Base-by-base conservation (phyloP, 2,329 filamentous ascomycete species). In the Tympanopsis confertula region DNA sequence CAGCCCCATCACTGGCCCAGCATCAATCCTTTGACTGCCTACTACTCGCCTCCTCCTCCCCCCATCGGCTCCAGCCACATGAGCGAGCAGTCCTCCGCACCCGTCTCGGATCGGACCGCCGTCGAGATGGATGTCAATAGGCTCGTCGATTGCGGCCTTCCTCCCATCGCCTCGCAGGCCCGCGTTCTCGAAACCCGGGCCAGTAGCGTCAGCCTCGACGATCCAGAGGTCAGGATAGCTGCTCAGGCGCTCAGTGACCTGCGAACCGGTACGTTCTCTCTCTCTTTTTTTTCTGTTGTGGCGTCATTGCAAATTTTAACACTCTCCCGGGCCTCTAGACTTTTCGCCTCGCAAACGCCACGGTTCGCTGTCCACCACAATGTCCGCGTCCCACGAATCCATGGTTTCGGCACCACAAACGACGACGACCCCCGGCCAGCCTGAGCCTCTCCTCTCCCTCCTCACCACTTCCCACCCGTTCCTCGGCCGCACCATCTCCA, bases 391-490 rank as follows among this genome's bases (percentile, higher is more conserved):
- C 7, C 7, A 7, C 22, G 22, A 7, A 26, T 7, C 22, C 7
- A n/a, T 54, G 5, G 56, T 63, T 38, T 60, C 59, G 42, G 52
- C 51, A 45, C 54, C 57, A 38, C 49, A 55, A 44, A 39, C 53
- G 43, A 52, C 41, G 48, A 56, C 58, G 32, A 52, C 61, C 19
- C 61, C 66, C 2, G 59, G 66, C 13, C 71, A 81, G 29, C 69
- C 77, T 4, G 87, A 95, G 56, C 91, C 88, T 1, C 68, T 95
- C 4, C 66, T 96, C 3, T 84, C 86, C 4, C 74, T 96, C 1
- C 72, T 96, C 17, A 93, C 87, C 0, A 88, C 86, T 2, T 85
- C 85, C 1, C 87, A 95, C 52, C 89, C 89, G 1, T 68, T 93
- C 43, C 72, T 95, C 13, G 86, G 85, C 7, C 86, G 78, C 19